Conservation (phyloP, 2,329 filamentous ascomycete genomes). For the Hortaea werneckii region DNA sequence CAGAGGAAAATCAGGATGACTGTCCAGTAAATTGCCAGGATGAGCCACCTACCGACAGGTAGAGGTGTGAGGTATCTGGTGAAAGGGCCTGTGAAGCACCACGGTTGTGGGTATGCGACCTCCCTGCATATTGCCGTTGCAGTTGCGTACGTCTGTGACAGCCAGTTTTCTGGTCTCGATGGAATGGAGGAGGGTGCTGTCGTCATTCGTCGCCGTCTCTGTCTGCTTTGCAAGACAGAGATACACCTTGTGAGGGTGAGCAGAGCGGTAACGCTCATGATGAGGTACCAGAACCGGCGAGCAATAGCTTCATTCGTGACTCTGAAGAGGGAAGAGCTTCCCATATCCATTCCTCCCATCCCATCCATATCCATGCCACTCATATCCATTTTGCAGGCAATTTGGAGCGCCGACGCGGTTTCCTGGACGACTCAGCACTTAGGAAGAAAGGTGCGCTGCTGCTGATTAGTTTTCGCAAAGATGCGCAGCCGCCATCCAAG, state of each 20-base stretch:
- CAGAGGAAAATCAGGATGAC: slow-evolving; percentile 21
- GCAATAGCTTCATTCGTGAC: slow-evolving; percentile 15
- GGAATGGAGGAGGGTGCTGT: slow-evolving; percentile 8
- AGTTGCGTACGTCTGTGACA: slow-evolving; percentile 20
- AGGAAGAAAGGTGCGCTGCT: too few species aligned
- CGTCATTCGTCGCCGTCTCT: slow-evolving; percentile 3
- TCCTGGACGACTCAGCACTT: too few species aligned
- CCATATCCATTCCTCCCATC: slow-evolving; percentile 20
- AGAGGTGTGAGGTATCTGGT: slow-evolving; percentile 23
- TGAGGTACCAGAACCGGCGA: slow-evolving; percentile 21
- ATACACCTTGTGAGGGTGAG: slow-evolving; percentile 10
- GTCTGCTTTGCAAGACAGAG: slow-evolving; percentile 8
- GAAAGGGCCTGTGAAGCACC: slow-evolving; percentile 20
- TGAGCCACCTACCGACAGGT: slow-evolving; percentile 20
- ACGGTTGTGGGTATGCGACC: slow-evolving; percentile 19
- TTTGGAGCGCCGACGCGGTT: too few species aligned
- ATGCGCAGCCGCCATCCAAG: too few species aligned
- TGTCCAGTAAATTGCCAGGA: slow-evolving; percentile 21
- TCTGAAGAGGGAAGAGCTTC: slow-evolving; percentile 16
- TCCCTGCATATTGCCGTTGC: slow-evolving; percentile 17
- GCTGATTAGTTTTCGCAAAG: too few species aligned
- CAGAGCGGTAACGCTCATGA: slow-evolving; percentile 16
- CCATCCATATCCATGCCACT: slow-evolving; percentile 11
- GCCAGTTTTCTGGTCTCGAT: slow-evolving; percentile 13
- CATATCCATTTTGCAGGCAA: slow-evolving; percentile 5